Evolutionary conservation across 2,329 filamentous ascomycete genomes (phyloP).

Genomic region (Colletotrichum sp.): DNA sequence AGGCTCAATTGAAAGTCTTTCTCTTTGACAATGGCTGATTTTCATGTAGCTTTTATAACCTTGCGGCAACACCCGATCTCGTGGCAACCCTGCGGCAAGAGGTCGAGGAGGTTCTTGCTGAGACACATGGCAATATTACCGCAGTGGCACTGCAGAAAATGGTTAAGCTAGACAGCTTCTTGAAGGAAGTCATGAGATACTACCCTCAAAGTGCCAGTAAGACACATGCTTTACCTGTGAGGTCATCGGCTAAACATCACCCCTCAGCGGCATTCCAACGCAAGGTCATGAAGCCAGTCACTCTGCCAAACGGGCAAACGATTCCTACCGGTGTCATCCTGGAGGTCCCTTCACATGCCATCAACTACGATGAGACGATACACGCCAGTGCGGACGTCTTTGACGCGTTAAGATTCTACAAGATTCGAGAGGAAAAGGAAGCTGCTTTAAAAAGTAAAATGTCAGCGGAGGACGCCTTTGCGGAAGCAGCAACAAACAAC

Average conservation of each 20-base stretch:
- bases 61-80: constrained; percentile 54
- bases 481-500: constrained; percentile 26
- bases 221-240: constrained; percentile 25
- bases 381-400: neutral
- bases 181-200: constrained; percentile 32
- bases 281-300: constrained; percentile 53
- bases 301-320: constrained; percentile 57
- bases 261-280: constrained; percentile 48
- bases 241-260: constrained; percentile 35
- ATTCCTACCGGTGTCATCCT: constrained; percentile 48
- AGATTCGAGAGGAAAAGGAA: neutral
- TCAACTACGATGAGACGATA: constrained; percentile 24
- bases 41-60: constrained; percentile 47
- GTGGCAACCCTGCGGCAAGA: constrained; percentile 57
- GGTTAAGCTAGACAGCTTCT: constrained; percentile 44
- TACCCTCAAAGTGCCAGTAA: constrained; percentile 6
- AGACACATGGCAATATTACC: constrained; percentile 33
- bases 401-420: constrained; percentile 6
- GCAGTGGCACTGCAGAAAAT: constrained; percentile 38
- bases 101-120: constrained; percentile 41
- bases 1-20: constrained; percentile 21
- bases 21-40: neutral
- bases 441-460: neutral
- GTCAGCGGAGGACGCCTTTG: neutral
- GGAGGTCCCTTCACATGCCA: constrained; percentile 40